Percentiles rank a stretch among this genome's conserved stretches.
Conservation (phyloP, 345 rosid species). For the Boechera retrofracta region DNA sequence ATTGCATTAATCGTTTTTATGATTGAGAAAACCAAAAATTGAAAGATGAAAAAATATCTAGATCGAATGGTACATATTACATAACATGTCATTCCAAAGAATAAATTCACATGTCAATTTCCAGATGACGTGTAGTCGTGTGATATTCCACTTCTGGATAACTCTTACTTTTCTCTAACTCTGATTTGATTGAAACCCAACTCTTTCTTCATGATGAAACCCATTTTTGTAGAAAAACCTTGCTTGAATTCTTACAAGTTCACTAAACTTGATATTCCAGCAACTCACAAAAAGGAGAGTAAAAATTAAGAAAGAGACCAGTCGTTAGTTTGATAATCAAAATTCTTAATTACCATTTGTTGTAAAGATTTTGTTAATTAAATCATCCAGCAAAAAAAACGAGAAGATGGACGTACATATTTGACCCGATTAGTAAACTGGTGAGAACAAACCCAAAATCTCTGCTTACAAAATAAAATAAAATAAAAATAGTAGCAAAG, state of each 20-base stretch:
- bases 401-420: not conserved
- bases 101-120: constrained; percentile 23
- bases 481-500: not conserved
- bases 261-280: constrained; percentile 7
- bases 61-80: constrained; percentile 12
- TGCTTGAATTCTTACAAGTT: not conserved
- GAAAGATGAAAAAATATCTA: constrained; percentile 11
- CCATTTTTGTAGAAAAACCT: not conserved
- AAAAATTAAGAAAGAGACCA: not conserved
- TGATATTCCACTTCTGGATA: constrained; percentile 8
- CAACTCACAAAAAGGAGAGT: not conserved
- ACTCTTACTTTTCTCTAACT: not conserved
- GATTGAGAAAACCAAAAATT: not conserved
- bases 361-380: too few relatives aligned
- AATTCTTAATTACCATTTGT: too few relatives aligned
- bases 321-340: too few relatives aligned
- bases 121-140: constrained; percentile 33
- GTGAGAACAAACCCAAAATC: not conserved
- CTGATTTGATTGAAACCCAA: constrained; percentile 20
- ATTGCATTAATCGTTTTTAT: not conserved
- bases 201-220: not conserved
- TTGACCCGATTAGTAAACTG: not conserved
- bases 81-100: not conserved
- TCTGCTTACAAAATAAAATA: not conserved
- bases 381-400: too few relatives aligned